Percentiles rank a stretch among this genome's conserved stretches.
Evolutionary conservation across 2,329 filamentous ascomycete genomes (phyloP).

Genomic region (Aspergillus viridinutans): DNA sequence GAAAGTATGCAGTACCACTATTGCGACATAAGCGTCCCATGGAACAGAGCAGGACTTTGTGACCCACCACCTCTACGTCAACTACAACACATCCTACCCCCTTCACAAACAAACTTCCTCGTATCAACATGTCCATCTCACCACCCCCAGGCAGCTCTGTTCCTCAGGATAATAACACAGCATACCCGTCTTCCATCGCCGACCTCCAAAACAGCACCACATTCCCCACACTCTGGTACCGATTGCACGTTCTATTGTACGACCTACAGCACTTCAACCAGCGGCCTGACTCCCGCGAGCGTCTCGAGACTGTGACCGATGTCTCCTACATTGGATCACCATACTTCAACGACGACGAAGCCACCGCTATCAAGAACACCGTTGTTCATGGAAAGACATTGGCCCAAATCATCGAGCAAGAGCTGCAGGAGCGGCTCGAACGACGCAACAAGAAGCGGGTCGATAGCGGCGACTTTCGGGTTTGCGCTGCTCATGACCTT

Average conservation of each 20-base stretch:
- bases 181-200: background rate
- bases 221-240: conserved; percentile 20
- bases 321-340: conserved; percentile 19
- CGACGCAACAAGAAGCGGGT: conserved; percentile 26
- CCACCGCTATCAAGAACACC: conserved; percentile 8
- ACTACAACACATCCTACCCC: no score
- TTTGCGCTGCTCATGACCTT: conserved; percentile 36
- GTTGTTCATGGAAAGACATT: conserved; percentile 13
- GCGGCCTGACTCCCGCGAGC: conserved; percentile 5
- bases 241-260: conserved; percentile 20
- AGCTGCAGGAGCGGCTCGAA: background rate
- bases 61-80: no score
- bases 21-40: no score
- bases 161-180: no score
- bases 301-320: conserved; percentile 17
- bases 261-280: conserved; percentile 19
- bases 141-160: no score
- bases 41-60: no score
- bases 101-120: background rate
- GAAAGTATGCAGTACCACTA: no score
- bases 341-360: conserved; percentile 20
- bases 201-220: background rate
- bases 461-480: conserved; percentile 25
- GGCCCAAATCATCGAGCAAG: conserved; percentile 10
- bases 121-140: background rate